These are phyloP conservation scores for Sophora flavescens DNA, from an alignment of 306 rosid species.

Conservation along the genomic window DNA sequence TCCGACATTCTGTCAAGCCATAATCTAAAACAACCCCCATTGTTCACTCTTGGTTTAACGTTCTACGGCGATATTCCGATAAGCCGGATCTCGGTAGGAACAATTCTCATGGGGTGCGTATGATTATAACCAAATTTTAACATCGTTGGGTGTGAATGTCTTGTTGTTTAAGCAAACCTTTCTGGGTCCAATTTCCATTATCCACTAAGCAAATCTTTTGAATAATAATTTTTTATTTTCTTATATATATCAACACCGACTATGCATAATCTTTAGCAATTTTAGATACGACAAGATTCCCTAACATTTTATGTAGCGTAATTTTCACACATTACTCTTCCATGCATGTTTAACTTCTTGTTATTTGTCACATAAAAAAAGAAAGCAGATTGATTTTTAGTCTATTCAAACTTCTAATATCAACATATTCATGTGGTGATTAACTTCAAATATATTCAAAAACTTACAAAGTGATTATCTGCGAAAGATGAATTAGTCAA, in stretches of 20 bases:
- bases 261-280: conserved; percentile 29
- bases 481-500: conserved; percentile 7
- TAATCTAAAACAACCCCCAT: too few relatives aligned
- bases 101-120: conserved; percentile 4
- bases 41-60: too few relatives aligned
- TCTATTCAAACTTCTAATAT: conserved; percentile 6
- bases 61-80: too few relatives aligned
- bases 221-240: neutral
- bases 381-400: neutral
- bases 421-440: neutral
- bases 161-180: conserved; percentile 39
- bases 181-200: conserved; percentile 21
- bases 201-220: conserved; percentile 34
- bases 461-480: neutral
- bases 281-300: conserved; percentile 49
- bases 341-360: neutral
- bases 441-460: neutral
- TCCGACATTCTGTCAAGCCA: too few relatives aligned
- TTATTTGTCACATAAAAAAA: neutral
- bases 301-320: conserved; percentile 38
- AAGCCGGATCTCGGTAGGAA: too few relatives aligned
- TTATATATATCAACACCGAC: conserved; percentile 39
- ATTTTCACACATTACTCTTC: conserved; percentile 22
- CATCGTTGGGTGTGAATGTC: conserved; percentile 36
- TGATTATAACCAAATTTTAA: conserved; percentile 22